phyloP scores from a whole-genome alignment of 257 asterid species.

The Ajuga chamaepitys region DNA sequence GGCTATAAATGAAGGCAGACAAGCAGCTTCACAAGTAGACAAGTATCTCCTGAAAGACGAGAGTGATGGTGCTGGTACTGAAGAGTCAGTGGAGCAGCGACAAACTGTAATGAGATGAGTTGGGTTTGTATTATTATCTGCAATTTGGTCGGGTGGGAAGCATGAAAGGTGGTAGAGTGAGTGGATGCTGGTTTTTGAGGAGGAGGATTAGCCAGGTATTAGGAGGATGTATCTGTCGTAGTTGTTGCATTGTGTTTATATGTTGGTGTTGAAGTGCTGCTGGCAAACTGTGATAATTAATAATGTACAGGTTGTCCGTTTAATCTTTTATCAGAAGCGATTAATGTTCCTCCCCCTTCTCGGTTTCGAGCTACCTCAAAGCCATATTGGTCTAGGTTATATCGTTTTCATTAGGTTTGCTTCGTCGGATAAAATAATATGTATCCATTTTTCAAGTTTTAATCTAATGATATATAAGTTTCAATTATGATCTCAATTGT shows the following conservation, averaged over 20 bases:
- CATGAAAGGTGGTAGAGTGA: neutral
- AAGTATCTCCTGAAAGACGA: slow-evolving; percentile 52
- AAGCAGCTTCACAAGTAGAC: slow-evolving; percentile 91
- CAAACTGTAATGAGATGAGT: slow-evolving; percentile 50
- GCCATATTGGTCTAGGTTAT: no score
- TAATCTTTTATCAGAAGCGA: neutral
- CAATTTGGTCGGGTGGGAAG: neutral
- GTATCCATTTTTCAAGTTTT: no score
- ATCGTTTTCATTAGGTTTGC: no score
- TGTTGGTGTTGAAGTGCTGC: slow-evolving; percentile 16
- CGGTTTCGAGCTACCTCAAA: no score
- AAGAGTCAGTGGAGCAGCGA: slow-evolving; percentile 25
- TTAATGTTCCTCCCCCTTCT: no score
- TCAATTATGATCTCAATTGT: no score
- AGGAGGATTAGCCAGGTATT: neutral
- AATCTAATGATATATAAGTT: no score
- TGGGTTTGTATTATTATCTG: neutral
- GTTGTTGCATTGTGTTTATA: slow-evolving; percentile 21
- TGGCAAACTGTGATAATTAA: slow-evolving; percentile 26
- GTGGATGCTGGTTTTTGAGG: neutral
- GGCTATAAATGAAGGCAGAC: slow-evolving; percentile 97
- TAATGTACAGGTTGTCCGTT: slow-evolving; percentile 37
- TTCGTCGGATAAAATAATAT: no score
- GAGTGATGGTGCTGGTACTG: slow-evolving; percentile 12
- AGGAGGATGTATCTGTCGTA: slow-evolving; percentile 17